Evolutionary conservation across 306 rosid genomes (phyloP), one percentile per base, ranked within the genome.

Genomic region (Hippophae tibetana): DNA sequence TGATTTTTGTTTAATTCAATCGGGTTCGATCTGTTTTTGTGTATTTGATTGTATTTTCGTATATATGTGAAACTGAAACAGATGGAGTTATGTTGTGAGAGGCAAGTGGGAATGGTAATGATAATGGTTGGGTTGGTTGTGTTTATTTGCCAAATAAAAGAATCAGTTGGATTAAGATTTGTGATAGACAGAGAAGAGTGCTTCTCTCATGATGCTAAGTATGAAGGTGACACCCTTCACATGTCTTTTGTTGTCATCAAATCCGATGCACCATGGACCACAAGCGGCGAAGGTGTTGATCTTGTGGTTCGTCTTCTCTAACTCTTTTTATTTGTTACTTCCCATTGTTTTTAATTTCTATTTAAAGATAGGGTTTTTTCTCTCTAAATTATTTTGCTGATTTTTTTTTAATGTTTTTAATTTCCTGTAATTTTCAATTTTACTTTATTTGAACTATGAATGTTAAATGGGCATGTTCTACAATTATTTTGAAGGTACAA

Each of bases 231-330:
- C 67, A 80, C 85, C 57, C 86, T 92, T 48, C 94, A 85, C 69
- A 72, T 75, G 58, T 88, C 99, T 56, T 92, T 88, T 64, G 99
- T 92, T 47, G 96, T 92, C 60, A 82, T 88, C 62, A 85, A 92
- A 74, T 74, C 85, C 54, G 93, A 92, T 49, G 74, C 99, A 7
- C 60, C 78, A 1, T 88, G 96, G 96, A 90, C 81, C 63, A 76
- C 78, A 42, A 62, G 63, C 43, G 64, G 61, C 7, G 93, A 84
- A 42, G 83, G 96, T 55, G 93, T 88, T 31, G 96, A 92, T 86
- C 90, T 88, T 53, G 88, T 88, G 84, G 96, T 92, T 78, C 67
- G 76, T 56, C 62, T 10, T 46, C 12, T 65, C 18, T 31, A 18
- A 7, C 42, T 13, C 18, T 9, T 10, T 5, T 13, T 7, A 31